Conservation (phyloP, 805 yeast species). For the Cyberlindnera bimundalis region DNA sequence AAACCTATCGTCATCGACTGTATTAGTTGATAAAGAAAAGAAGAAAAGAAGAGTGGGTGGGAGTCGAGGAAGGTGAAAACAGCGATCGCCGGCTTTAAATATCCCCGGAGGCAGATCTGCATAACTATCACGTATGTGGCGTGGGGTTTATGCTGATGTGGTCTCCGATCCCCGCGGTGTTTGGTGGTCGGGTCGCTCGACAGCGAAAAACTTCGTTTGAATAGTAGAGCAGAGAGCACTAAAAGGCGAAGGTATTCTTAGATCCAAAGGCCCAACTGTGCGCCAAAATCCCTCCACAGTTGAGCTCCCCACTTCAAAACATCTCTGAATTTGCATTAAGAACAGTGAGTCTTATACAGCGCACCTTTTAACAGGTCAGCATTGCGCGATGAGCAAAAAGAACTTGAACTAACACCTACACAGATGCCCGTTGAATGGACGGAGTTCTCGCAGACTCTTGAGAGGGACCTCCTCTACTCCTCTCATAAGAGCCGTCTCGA, state of each 20-base stretch:
- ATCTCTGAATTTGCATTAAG: neutral
- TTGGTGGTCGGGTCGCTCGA: neutral
- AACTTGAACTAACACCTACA: neutral
- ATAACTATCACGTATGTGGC: neutral
- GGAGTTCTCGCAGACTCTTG: slow-evolving; percentile 21
- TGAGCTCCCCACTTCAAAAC: too few species aligned
- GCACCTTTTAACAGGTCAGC: neutral
- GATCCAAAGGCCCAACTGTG: neutral
- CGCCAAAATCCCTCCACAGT: neutral
- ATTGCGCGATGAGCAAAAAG: neutral
- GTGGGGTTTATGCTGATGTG: neutral
- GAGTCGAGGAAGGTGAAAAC: neutral
- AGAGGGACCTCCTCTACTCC: slow-evolving; percentile 22
- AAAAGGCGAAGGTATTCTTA: neutral
- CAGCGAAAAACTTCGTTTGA: slow-evolving; percentile 3
- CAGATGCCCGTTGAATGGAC: slow-evolving; percentile 21
- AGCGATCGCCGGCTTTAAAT: too few species aligned
- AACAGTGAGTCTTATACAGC: neutral
- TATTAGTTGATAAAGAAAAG: slow-evolving; percentile 46
- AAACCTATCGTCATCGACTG: slow-evolving; percentile 53
- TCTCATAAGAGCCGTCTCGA: slow-evolving; percentile 18
- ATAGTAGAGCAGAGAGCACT: neutral
- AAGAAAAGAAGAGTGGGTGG: slow-evolving; percentile 3
- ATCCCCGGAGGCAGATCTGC: too few species aligned
- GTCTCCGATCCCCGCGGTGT: neutral